Conservation (phyloP, 352 stramenopile species). For the Sclerospora graminicola region DNA sequence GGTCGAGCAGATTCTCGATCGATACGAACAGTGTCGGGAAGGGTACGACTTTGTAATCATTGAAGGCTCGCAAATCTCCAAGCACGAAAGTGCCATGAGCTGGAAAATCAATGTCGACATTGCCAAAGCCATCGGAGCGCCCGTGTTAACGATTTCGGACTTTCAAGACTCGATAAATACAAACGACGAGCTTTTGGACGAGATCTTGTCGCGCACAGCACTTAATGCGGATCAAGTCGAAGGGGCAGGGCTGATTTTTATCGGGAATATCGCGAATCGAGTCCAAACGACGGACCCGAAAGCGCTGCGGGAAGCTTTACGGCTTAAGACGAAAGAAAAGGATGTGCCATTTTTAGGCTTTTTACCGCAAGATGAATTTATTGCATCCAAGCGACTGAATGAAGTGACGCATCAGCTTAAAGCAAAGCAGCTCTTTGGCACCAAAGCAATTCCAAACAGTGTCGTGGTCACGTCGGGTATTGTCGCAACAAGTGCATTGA, state of each 20-base stretch:
- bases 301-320: slow-evolving; percentile 26
- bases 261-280: slow-evolving; percentile 69
- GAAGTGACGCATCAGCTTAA: slow-evolving; percentile 59
- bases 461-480: slow-evolving; percentile 57
- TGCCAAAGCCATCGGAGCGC: slow-evolving; percentile 52
- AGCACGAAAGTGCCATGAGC: slow-evolving; percentile 60
- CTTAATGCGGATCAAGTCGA: slow-evolving; percentile 55
- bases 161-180: slow-evolving; percentile 18
- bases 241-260: slow-evolving; percentile 43
- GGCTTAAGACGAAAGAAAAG: slow-evolving; percentile 22
- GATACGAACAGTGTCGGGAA: slow-evolving; percentile 39
- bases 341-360: slow-evolving; percentile 55
- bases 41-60: slow-evolving; percentile 81
- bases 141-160: slow-evolving; percentile 56
- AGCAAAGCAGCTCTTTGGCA: slow-evolving; percentile 54
- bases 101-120: slow-evolving; percentile 79
- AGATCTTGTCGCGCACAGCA: slow-evolving; percentile 47
- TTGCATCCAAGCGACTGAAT: slow-evolving; percentile 70
- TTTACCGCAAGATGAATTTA: slow-evolving; percentile 48
- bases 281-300: slow-evolving; percentile 30
- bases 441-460: slow-evolving; percentile 51
- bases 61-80: slow-evolving; percentile 54
- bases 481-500: slow-evolving; percentile 56
- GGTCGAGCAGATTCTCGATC: slow-evolving; percentile 54
- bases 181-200: slow-evolving; percentile 26